A percentile compares a stretch with the other conserved stretches of the same genome.
Conservation (phyloP, 345 rosid species). For the Alliaria petiolata region DNA sequence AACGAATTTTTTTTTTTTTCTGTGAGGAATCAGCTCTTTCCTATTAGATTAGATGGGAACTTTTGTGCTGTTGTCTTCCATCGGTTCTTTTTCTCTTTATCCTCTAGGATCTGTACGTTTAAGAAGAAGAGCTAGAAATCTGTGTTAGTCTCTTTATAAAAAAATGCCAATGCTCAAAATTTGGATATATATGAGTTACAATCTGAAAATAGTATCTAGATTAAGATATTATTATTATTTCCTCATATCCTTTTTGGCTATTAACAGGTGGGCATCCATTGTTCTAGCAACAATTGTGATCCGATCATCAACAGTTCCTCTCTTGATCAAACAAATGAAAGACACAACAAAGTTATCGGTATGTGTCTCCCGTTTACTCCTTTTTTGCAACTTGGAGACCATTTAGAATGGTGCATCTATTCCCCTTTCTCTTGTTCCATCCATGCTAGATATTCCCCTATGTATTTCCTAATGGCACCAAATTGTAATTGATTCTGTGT, state of each 20-base stretch:
- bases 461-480: not conserved
- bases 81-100: not conserved
- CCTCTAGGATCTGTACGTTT: not conserved
- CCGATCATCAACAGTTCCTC: conserved; percentile 63
- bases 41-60: not conserved
- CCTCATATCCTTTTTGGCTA: not conserved
- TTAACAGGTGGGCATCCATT: conserved; percentile 87
- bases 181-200: not conserved
- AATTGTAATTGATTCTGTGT: not conserved
- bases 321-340: conserved; percentile 73
- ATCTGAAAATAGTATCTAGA: not conserved
- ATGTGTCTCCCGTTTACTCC: conserved; percentile 19
- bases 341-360: conserved; percentile 66
- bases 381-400: not conserved
- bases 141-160: not conserved
- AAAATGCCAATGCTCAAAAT: not conserved
- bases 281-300: conserved; percentile 62
- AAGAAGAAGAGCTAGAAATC: not conserved
- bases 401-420: not conserved
- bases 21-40: too few species aligned
- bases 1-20: too few species aligned
- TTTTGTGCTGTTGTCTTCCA: not conserved
- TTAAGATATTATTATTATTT: not conserved
- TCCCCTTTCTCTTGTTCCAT: not conserved
- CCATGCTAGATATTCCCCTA: not conserved